These are phyloP conservation scores for Yamadazyma pseudoaaseri DNA, from an alignment of 1,139 yeast species.

Conservation along the genomic window DNA sequence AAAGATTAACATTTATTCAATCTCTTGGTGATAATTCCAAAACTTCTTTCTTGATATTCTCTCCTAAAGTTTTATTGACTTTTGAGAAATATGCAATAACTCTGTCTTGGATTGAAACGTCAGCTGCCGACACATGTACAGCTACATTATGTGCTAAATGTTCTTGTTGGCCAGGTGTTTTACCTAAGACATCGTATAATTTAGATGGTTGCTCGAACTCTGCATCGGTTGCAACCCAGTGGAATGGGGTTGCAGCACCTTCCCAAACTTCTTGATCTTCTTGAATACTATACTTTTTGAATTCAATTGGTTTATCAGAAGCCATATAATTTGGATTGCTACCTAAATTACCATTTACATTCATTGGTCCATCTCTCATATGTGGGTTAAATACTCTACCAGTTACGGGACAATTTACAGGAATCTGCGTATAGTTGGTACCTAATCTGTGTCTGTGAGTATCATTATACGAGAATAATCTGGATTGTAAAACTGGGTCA, in stretches of 20 bases:
- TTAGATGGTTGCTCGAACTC: slow-evolving; percentile 68
- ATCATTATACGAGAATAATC: slow-evolving; percentile 77
- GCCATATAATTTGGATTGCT: slow-evolving; percentile 70
- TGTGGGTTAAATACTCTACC: slow-evolving; percentile 49
- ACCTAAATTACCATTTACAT: slow-evolving; percentile 78
- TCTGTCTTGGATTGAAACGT: slow-evolving; percentile 72
- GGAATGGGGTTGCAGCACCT: slow-evolving; percentile 86
- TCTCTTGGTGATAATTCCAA: slow-evolving; percentile 55
- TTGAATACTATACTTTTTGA: slow-evolving; percentile 40
- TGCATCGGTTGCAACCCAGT: slow-evolving; percentile 73
- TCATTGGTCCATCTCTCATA: slow-evolving; percentile 81
- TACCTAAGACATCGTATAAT: slow-evolving; percentile 74
- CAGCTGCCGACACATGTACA: slow-evolving; percentile 68
- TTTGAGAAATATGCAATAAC: slow-evolving; percentile 74
- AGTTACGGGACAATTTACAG: slow-evolving; percentile 58
- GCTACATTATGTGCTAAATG: slow-evolving; percentile 83
- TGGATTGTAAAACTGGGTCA: slow-evolving; percentile 80
- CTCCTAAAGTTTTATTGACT: slow-evolving; percentile 61
- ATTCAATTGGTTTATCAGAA: slow-evolving; percentile 52
- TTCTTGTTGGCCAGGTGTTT: slow-evolving; percentile 72
- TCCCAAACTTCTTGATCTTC: slow-evolving; percentile 82
- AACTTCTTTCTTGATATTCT: slow-evolving; percentile 59
- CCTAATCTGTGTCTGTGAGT: slow-evolving; percentile 63
- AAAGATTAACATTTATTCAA: slow-evolving; percentile 11
- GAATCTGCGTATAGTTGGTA: slow-evolving; percentile 61